Evolutionary conservation across 1,139 yeast genomes (phyloP).

Genomic region (Candida dubliniensis): DNA sequence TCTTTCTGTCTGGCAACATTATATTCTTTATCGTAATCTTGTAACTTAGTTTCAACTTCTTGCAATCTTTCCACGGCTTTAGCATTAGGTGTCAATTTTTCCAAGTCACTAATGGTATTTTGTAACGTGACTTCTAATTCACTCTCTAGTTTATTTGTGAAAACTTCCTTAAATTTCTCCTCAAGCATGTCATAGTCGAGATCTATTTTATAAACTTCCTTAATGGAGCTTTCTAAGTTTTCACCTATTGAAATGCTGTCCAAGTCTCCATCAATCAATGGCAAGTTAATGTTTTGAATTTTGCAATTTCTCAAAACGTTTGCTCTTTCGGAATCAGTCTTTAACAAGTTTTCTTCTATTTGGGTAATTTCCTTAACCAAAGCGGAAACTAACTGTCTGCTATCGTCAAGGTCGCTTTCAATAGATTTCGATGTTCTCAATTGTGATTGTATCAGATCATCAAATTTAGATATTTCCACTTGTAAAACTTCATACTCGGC

Average conservation of each 20-base stretch:
- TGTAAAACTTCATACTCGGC: conserved; percentile 49
- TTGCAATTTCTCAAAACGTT: conserved; percentile 71
- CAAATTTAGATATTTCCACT: conserved; percentile 36
- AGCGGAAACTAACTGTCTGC: conserved; percentile 29
- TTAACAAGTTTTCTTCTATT: conserved; percentile 56
- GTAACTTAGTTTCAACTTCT: conserved; percentile 64
- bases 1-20: conserved; percentile 63
- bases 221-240: conserved; percentile 37
- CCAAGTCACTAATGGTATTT: conserved; percentile 46
- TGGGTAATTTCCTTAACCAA: conserved; percentile 35
- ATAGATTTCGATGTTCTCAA: conserved; percentile 25
- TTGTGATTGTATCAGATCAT: conserved; percentile 26
- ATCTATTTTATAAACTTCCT: conserved; percentile 47
- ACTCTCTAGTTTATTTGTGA: conserved; percentile 41
- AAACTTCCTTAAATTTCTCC: conserved; percentile 41
- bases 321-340: conserved; percentile 56
- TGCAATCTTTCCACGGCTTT: conserved; percentile 76
- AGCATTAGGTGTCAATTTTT: conserved; percentile 70
- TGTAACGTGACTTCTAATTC: conserved; percentile 44
- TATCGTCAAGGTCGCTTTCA: conserved; percentile 37
- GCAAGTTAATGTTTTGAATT: conserved; percentile 67
- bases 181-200: conserved; percentile 59
- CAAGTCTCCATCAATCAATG: conserved; percentile 59
- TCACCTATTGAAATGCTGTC: conserved; percentile 50
- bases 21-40: conserved; percentile 66